These are phyloP conservation scores for Boletus sp. DNA, from an alignment of 768 basidiomycete species.

Conservation along the genomic window DNA sequence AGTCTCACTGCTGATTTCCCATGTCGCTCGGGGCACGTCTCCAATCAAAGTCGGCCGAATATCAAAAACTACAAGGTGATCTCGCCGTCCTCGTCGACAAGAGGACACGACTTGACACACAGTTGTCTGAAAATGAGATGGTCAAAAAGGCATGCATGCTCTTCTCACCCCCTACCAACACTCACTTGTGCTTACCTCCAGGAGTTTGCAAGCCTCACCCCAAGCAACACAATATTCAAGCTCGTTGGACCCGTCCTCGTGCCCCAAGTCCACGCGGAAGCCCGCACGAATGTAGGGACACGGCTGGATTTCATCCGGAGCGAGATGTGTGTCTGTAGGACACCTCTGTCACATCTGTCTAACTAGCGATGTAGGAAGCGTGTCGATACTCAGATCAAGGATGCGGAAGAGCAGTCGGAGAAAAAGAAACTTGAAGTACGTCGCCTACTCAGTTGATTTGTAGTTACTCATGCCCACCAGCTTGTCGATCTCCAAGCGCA, in stretches of 20 bases:
- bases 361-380: conserved; percentile 52
- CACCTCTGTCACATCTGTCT: neutral
- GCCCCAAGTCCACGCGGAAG: conserved; percentile 84
- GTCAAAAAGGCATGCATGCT: conserved; percentile 70
- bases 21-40: conserved; percentile 61
- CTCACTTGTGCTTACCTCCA: conserved; percentile 30
- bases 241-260: conserved; percentile 88
- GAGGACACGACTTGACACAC: conserved; percentile 84
- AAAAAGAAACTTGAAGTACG: conserved; percentile 79
- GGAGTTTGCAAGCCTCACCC: conserved; percentile 78
- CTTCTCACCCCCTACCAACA: neutral
- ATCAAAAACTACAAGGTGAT: conserved; percentile 78
- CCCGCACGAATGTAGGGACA: conserved; percentile 83
- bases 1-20: conserved; percentile 3
- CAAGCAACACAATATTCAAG: conserved; percentile 84
- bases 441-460: neutral
- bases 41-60: conserved; percentile 69
- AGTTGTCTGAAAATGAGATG: conserved; percentile 85
- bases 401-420: conserved; percentile 70
- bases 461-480: conserved; percentile 35
- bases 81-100: conserved; percentile 71
- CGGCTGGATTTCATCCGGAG: conserved; percentile 83
- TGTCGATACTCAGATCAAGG: conserved; percentile 78
- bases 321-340: conserved; percentile 65
- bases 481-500: conserved; percentile 65